Base-by-base conservation (phyloP, 2,329 filamentous ascomycete genomes). In the Sporothrix dimorphospora region DNA sequence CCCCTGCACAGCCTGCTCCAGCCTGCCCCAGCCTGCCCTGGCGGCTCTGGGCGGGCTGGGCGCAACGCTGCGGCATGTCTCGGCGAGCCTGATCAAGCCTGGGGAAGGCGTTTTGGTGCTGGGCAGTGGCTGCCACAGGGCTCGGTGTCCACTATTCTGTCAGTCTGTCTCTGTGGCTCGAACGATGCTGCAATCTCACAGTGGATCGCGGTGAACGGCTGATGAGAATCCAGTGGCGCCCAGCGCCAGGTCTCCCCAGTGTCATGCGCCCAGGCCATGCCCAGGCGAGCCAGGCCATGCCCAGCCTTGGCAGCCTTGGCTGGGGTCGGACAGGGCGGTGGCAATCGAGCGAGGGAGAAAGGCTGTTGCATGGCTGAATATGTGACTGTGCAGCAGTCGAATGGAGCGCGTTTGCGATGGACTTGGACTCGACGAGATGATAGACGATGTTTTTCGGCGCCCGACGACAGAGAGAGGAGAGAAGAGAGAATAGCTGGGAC, bases 301-400 rank as follows among this genome's bases (percentile, higher is more conserved):
- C 38, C n/a, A 42, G 38, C 24, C 63, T 67, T 49, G 63, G 61
- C 61, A 49, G 8, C 42, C 63, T 67, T 49, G 63, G 63, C 63
- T 11, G 61, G 12, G 21, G 30, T 34, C 6, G 30, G 40, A 42
- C 40, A 42, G 9, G 12, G 40, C 12, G 40, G 40, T 42, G 40
- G 40, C 40, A 42, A 42, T 40, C 40, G 30, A 34, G 30, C 30
- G 11, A 42, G 40, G 40, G 40, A 42, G 40, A 14, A 34, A 34
- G 30, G 6, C 30, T 34, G 30, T 34, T 34, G 30, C 3, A 34
- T 3, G 30, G 30, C 30, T 34, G 40, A 42, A 42, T 42, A 8
- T 14, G 40, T 42, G 40, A 8, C 40, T 42, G 40, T 42, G 40
- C 30, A 34, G 6, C 30, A 34, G 6, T 34, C 30, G 30, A 34